Evolutionary conservation across 495 filamentous ascomycete genomes (phyloP).

Genomic region (Talaromyces ruber): DNA sequence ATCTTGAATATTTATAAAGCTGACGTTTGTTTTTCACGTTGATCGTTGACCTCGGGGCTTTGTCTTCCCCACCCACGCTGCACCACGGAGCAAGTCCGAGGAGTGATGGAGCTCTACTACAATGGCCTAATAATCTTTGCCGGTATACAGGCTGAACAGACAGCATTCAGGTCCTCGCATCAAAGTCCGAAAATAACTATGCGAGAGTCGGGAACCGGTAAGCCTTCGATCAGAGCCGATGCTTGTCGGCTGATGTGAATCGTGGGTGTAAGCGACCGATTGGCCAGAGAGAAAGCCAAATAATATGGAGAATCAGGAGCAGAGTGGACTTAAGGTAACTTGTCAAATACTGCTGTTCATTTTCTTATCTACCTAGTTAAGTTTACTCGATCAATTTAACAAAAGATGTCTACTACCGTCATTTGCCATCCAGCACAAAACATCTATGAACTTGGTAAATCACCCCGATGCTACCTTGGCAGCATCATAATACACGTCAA

Average conservation of each 20-base stretch:
- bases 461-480: background rate
- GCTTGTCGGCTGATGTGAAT: too few species aligned
- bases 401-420: too few species aligned
- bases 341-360: too few species aligned
- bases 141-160: background rate
- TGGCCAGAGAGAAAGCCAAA: too few species aligned
- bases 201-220: background rate
- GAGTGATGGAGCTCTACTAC: background rate
- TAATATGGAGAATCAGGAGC: too few species aligned
- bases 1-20: background rate
- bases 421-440: too few species aligned
- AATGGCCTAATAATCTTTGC: background rate
- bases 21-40: background rate
- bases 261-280: too few species aligned
- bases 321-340: too few species aligned
- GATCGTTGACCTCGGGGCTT: background rate
- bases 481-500: conserved; percentile 78
- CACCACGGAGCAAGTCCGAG: background rate
- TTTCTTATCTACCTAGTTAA: too few species aligned
- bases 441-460: too few species aligned
- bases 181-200: background rate
- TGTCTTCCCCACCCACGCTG: background rate
- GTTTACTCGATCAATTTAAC: too few species aligned
- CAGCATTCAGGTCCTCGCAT: background rate
- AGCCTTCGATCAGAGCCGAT: background rate